A percentile compares a stretch with the other conserved stretches of the same genome.
Evolutionary conservation across 192 early-diverging fungal genomes (phyloP).

Genomic region (Chytriomyces sp.): DNA sequence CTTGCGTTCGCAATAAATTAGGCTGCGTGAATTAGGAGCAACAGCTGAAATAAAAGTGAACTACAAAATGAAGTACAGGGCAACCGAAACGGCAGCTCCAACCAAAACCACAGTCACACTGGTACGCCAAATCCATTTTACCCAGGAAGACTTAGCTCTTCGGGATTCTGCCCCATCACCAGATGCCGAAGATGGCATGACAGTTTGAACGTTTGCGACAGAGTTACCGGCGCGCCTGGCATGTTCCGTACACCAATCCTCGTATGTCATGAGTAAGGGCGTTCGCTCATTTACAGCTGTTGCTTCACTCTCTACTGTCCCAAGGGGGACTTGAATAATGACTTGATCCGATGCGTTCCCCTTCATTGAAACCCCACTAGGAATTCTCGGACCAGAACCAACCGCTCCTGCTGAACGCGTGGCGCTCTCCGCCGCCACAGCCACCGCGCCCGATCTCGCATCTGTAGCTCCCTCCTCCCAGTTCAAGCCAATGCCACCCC

Average conservation of each 20-base stretch:
- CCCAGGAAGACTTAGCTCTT: not conserved
- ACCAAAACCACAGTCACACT: not conserved
- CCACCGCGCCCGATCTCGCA: no score
- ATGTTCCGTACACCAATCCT: conserved; percentile 21
- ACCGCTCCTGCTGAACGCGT: no score
- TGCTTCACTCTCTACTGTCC: no score
- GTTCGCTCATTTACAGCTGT: not conserved
- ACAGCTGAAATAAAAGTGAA: not conserved
- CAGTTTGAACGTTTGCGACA: not conserved
- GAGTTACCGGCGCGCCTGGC: not conserved
- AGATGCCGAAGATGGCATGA: no score
- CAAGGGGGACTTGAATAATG: no score
- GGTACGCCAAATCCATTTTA: not conserved
- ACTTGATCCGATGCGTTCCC: no score
- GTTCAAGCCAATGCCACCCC: no score
- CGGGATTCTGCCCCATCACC: no score
- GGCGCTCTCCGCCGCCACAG: no score
- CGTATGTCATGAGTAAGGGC: conserved; percentile 19
- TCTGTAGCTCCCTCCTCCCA: no score
- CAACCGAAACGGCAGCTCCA: not conserved
- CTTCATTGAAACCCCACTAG: no score
- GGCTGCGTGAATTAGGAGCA: not conserved
- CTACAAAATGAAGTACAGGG: not conserved
- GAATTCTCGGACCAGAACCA: no score
- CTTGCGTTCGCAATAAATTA: not conserved